These are phyloP conservation scores for Saccharomycopsis fodiens DNA, from an alignment of 805 yeast genomes.

Conservation along the genomic window DNA sequence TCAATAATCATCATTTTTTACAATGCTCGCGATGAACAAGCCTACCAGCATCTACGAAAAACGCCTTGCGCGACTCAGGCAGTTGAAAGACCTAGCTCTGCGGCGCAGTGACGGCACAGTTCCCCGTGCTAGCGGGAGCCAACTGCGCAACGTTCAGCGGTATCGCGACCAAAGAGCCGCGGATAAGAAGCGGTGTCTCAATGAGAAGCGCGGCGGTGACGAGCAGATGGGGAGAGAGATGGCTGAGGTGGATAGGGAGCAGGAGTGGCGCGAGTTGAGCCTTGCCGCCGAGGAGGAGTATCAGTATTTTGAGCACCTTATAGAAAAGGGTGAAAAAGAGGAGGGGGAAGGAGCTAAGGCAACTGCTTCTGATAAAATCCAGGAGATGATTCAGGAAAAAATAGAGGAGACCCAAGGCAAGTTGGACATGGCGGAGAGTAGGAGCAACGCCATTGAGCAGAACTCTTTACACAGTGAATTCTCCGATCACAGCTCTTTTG, in stretches of 20 bases:
- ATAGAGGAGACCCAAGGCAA: no score
- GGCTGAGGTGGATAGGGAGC: constrained; percentile 4
- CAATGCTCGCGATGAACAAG: no score
- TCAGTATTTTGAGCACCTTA: background rate
- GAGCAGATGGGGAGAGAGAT: constrained; percentile 11
- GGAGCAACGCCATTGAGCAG: no score
- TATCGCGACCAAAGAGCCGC: background rate
- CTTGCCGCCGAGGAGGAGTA: constrained; percentile 7
- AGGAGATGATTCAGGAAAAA: no score
- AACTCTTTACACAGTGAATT: background rate
- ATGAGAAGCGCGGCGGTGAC: constrained; percentile 2
- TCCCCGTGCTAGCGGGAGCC: background rate
- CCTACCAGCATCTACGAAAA: background rate
- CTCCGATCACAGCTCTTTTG: background rate
- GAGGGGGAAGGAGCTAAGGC: background rate
- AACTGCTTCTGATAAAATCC: no score
- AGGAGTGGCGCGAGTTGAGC: background rate
- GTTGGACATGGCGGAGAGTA: no score
- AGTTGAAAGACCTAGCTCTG: background rate
- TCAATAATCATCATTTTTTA: no score
- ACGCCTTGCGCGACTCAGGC: background rate
- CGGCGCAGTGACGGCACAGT: background rate
- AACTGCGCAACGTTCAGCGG: background rate
- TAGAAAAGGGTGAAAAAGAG: background rate
- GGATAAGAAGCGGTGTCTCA: background rate